phyloP scores from a whole-genome alignment of 1,284 basidiomycete genomes.

The Crepidotus sp. region DNA sequence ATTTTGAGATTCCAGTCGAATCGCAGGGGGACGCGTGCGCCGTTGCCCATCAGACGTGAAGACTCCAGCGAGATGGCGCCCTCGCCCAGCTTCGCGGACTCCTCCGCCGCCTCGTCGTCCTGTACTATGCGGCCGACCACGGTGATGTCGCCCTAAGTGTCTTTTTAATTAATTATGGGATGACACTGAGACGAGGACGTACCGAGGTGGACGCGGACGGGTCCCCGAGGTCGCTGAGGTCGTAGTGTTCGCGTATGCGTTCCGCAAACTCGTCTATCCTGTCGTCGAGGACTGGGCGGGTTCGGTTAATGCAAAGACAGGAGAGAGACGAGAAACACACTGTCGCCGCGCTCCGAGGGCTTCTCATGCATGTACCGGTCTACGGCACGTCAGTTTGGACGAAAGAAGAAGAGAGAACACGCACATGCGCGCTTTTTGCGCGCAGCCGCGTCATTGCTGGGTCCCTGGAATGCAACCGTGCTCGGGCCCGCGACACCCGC shows the following conservation, averaged over 20 bases:
- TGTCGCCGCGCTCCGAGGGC: conserved; percentile 71
- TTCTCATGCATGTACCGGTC: conserved; percentile 95
- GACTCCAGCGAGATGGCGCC: conserved; percentile 71
- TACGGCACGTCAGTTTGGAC: conserved; percentile 23
- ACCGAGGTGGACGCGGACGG: conserved; percentile 69
- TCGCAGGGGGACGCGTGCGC: conserved; percentile 60
- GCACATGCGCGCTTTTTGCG: conserved; percentile 47
- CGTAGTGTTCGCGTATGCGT: conserved; percentile 61
- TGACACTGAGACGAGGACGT: conserved; percentile 18
- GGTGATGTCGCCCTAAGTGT: conserved; percentile 56
- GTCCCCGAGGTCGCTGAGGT: conserved; percentile 66
- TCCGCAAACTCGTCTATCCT: conserved; percentile 79
- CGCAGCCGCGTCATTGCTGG: conserved; percentile 32
- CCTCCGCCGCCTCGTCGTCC: conserved; percentile 50
- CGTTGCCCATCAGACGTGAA: conserved; percentile 70
- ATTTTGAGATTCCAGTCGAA: conserved; percentile 64
- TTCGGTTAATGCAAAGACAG: background rate
- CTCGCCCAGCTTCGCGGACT: conserved; percentile 64
- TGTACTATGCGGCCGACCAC: conserved; percentile 77
- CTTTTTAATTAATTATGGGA: conserved; percentile 7
- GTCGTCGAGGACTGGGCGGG: conserved; percentile 60
- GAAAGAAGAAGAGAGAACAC: conserved; percentile 20
- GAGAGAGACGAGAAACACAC: conserved; percentile 31
- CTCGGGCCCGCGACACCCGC: conserved; percentile 28
- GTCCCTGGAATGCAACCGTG: conserved; percentile 37